phyloP scores from a whole-genome alignment of 768 basidiomycete species.

The Pleurotus tuber-regium region DNA sequence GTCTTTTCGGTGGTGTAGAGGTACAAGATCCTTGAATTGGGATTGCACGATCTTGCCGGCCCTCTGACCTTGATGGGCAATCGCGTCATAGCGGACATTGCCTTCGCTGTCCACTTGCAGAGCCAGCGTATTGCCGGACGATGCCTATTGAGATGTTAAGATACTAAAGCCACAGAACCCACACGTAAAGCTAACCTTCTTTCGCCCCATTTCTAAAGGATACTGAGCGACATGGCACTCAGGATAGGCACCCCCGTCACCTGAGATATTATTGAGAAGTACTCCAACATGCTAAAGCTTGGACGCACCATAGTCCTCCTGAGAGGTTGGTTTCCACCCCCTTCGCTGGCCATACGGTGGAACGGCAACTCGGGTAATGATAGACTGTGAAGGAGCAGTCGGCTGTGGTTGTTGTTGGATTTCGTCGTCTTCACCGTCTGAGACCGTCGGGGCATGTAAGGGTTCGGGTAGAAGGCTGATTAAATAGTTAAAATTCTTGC shows the following conservation, averaged over 20 bases:
- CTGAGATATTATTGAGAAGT: constrained; percentile 30
- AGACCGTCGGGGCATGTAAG: constrained; percentile 44
- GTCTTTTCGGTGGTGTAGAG: constrained; percentile 86
- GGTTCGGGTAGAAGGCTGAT: constrained; percentile 71
- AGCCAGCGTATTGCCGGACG: constrained; percentile 92
- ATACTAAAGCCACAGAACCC: neutral
- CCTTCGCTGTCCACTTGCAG: constrained; percentile 97
- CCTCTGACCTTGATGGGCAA: constrained; percentile 93
- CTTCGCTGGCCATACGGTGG: constrained; percentile 85
- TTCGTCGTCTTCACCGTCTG: constrained; percentile 54
- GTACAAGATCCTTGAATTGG: constrained; percentile 97
- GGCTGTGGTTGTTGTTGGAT: constrained; percentile 23
- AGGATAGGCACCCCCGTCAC: constrained; percentile 85
- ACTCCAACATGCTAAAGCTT: constrained; percentile 7
- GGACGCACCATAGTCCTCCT: constrained; percentile 78
- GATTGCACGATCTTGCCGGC: constrained; percentile 86
- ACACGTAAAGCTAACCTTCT: constrained; percentile 62
- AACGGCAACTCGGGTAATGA: constrained; percentile 51
- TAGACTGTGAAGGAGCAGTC: constrained; percentile 30
- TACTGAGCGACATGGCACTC: constrained; percentile 98
- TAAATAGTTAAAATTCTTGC: constrained; percentile 5
- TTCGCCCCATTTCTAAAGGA: constrained; percentile 91
- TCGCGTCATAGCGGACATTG: constrained; percentile 95
- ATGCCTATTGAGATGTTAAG: constrained; percentile 57
- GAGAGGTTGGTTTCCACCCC: constrained; percentile 83